Evolutionary conservation across 2,329 filamentous ascomycete species (phyloP).

Genomic region (Periconia digitata): DNA sequence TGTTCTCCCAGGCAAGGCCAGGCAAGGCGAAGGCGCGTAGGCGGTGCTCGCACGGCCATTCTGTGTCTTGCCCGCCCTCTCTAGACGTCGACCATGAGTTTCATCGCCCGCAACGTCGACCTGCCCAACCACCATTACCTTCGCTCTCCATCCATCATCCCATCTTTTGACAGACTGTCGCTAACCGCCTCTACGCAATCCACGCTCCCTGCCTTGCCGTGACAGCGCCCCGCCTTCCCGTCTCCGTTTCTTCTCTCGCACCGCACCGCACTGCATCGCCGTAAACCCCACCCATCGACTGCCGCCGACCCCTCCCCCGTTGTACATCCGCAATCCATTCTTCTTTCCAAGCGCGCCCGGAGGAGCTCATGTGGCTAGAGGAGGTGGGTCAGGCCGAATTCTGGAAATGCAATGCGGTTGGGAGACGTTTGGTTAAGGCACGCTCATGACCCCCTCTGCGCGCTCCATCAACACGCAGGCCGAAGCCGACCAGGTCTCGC

Average conservation of each 20-base stretch:
- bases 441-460: constrained; percentile 47
- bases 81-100: too few relatives aligned
- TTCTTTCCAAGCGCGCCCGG: constrained; percentile 19
- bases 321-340: constrained; percentile 12
- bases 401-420: constrained; percentile 42
- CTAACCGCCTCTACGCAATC: constrained; percentile 11
- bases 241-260: constrained; percentile 5
- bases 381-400: constrained; percentile 29
- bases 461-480: constrained; percentile 44
- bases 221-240: constrained; percentile 4
- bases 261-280: constrained; percentile 6
- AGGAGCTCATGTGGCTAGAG: constrained; percentile 39
- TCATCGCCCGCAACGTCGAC: not conserved
- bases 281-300: constrained; percentile 13
- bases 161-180: constrained; percentile 6
- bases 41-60: too few relatives aligned
- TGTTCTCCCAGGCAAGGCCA: too few relatives aligned
- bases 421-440: constrained; percentile 40
- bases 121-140: not conserved
- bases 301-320: not conserved
- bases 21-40: too few relatives aligned
- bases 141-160: not conserved
- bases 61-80: too few relatives aligned
- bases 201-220: constrained; percentile 9
- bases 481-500: constrained; percentile 42